Evolutionary conservation across 495 filamentous ascomycete genomes (phyloP).

Genomic region (Penicillium verhagenii): DNA sequence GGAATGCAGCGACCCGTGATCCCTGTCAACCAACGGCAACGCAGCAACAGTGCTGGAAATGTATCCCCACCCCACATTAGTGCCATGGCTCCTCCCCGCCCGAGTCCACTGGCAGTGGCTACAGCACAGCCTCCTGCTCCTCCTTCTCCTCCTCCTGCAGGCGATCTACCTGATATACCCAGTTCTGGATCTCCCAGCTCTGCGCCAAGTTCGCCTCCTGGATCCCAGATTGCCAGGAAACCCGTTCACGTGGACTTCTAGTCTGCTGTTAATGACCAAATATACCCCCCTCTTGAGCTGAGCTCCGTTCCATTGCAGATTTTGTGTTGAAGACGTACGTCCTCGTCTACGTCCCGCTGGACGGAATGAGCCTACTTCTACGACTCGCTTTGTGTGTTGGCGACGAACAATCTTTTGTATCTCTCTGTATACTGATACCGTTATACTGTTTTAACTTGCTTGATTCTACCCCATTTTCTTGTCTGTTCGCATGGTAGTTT

Average conservation of each 20-base stretch:
- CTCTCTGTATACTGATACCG: not conserved
- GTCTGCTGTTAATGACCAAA: constrained; percentile 6
- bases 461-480: not conserved
- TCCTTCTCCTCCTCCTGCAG: constrained; percentile 36
- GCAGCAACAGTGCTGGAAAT: constrained; percentile 53
- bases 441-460: not conserved
- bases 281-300: not conserved
- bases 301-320: not conserved
- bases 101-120: constrained; percentile 55
- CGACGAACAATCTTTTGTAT: constrained; percentile 22
- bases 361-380: constrained; percentile 19
- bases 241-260: constrained; percentile 27
- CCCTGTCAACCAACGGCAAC: constrained; percentile 40
- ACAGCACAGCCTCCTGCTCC: constrained; percentile 38
- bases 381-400: constrained; percentile 18
- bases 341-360: constrained; percentile 21
- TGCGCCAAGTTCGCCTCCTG: constrained; percentile 11
- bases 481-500: not conserved
- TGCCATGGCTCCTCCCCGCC: constrained; percentile 49
- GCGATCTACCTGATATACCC: constrained; percentile 33
- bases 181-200: not conserved
- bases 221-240: constrained; percentile 25
- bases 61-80: constrained; percentile 42
- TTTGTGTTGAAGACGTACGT: constrained; percentile 9
- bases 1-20: constrained; percentile 46